Evolutionary conservation across 352 stramenopile genomes (phyloP).

Genomic region (Globisporangium okanoganense): DNA sequence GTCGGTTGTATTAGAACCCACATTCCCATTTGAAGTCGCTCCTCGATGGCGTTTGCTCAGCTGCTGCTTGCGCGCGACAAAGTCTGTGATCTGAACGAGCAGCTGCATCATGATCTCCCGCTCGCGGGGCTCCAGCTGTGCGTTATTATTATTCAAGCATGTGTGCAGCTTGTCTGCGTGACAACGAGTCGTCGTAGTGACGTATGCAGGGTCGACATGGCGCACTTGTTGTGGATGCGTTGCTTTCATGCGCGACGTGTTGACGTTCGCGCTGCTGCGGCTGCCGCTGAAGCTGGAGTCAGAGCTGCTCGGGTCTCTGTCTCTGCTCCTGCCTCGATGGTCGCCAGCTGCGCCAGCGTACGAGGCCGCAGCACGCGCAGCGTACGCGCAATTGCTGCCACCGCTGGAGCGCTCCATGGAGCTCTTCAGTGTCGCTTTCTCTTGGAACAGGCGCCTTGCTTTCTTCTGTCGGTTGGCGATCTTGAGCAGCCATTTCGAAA

Average conservation of each 20-base stretch:
- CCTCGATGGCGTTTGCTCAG: slow-evolving; percentile 26
- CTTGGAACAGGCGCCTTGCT: slow-evolving; percentile 2
- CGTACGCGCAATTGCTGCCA: neutral
- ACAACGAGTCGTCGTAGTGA: neutral
- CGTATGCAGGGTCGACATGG: neutral
- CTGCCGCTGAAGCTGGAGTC: slow-evolving; percentile 13
- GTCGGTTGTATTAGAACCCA: slow-evolving; percentile 9
- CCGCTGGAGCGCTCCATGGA: neutral
- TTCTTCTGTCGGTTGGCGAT: slow-evolving; percentile 2
- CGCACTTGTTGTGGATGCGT: neutral
- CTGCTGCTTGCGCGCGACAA: slow-evolving; percentile 45
- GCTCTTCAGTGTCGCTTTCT: neutral
- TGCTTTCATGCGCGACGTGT: slow-evolving; percentile 11
- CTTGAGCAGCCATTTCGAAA: slow-evolving; percentile 11
- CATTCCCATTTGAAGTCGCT: slow-evolving; percentile 15
- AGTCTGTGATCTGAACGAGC: slow-evolving; percentile 46
- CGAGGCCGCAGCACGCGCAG: neutral
- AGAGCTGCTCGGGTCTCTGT: slow-evolving; percentile 4
- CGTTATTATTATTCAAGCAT: neutral
- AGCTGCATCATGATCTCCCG: slow-evolving; percentile 39
- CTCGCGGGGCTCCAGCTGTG: slow-evolving; percentile 14
- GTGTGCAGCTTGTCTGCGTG: neutral
- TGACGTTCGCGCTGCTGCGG: slow-evolving; percentile 18
- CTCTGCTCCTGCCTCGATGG: neutral
- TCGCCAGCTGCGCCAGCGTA: neutral